A percentile compares a stretch with the other conserved stretches of the same genome.
phyloP scores from a whole-genome alignment of 2,329 filamentous ascomycete species.

The Fusarium sterilihyphosum region DNA sequence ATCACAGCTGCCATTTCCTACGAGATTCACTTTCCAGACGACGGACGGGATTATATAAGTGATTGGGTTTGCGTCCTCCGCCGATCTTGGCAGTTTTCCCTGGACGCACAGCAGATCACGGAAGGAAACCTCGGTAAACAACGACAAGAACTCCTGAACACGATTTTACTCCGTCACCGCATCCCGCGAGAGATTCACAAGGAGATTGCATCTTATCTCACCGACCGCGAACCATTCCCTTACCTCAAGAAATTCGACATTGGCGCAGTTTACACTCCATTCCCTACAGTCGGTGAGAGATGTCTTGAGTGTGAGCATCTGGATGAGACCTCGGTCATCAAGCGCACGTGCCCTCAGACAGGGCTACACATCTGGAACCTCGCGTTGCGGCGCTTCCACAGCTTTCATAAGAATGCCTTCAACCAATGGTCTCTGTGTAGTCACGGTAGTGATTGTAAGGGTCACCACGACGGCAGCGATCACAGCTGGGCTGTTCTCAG shows the following conservation, averaged over 20 bases:
- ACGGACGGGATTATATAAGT: background rate
- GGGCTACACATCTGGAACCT: conserved; percentile 6
- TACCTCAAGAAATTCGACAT: conserved; percentile 10
- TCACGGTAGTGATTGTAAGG: background rate
- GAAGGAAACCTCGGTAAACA: background rate
- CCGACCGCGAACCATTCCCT: background rate
- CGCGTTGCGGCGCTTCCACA: conserved; percentile 1
- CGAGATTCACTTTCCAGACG: background rate
- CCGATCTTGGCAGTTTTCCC: conserved; percentile 15
- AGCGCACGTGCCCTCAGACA: background rate
- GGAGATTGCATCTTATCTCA: background rate
- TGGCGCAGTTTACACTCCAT: background rate
- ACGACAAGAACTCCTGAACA: background rate
- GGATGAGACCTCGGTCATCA: background rate
- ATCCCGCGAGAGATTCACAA: conserved; percentile 1
- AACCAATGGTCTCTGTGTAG: background rate
- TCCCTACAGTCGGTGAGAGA: background rate
- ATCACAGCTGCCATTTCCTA: background rate
- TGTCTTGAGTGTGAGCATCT: background rate
- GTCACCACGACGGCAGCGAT: background rate
- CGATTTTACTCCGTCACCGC: fast-evolving
- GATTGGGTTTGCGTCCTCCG: background rate
- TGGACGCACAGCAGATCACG: conserved; percentile 1
- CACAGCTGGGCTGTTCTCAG: background rate
- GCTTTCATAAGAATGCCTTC: background rate